Evolutionary conservation across 1,139 yeast species (phyloP).

Genomic region (Blastobotrys illinoisensis): DNA sequence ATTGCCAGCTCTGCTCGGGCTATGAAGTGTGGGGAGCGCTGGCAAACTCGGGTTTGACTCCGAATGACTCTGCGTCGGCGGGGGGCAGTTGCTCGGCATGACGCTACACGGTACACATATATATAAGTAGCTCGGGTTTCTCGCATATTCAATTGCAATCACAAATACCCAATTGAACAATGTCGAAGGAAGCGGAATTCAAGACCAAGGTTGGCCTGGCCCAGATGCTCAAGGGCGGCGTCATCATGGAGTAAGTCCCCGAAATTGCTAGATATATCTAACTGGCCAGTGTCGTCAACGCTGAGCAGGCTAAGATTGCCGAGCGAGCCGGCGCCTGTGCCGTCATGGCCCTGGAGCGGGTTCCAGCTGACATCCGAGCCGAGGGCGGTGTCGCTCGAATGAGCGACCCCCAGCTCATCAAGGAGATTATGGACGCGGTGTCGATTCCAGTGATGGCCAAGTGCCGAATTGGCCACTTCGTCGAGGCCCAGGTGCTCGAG

Average conservation of each 20-base stretch:
- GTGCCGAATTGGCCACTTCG: constrained; percentile 79
- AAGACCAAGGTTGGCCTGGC: constrained; percentile 77
- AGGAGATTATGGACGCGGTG: constrained; percentile 62
- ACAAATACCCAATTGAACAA: background rate
- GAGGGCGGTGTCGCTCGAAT: constrained; percentile 82
- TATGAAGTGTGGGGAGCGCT: background rate
- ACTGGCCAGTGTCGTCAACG: constrained; percentile 40
- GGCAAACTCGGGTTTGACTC: background rate
- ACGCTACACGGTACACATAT: background rate
- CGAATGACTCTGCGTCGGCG: background rate
- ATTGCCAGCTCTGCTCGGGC: background rate
- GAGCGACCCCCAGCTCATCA: constrained; percentile 82
- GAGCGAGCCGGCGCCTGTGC: constrained; percentile 88
- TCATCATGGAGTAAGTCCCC: constrained; percentile 43
- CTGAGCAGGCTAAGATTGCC: constrained; percentile 62
- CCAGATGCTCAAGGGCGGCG: constrained; percentile 79
- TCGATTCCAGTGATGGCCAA: constrained; percentile 71
- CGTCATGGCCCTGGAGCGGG: constrained; percentile 83
- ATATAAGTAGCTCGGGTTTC: background rate
- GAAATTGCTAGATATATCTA: background rate
- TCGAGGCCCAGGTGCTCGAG: constrained; percentile 76
- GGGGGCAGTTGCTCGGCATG: too few relatives aligned
- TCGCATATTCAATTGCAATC: background rate
- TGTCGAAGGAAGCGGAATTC: constrained; percentile 30
- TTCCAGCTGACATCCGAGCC: constrained; percentile 83